Evolutionary conservation across 345 rosid genomes (phyloP).

Genomic region (Lepidium africanum): DNA sequence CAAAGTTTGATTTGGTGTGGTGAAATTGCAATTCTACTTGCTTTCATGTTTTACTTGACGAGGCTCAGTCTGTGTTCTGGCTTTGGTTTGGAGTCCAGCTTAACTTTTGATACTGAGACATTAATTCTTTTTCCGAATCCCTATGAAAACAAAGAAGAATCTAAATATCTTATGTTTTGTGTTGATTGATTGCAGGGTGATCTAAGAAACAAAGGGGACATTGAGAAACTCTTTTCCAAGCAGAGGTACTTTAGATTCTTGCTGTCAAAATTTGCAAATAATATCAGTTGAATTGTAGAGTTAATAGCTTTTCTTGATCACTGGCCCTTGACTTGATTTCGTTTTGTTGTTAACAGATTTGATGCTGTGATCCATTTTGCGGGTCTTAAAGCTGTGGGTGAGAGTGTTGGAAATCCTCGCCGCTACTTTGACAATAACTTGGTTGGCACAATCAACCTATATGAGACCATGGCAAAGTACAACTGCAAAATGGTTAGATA

Average conservation of each 20-base stretch:
- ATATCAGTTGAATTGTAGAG: not conserved
- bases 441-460: constrained; percentile 68
- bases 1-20: not conserved
- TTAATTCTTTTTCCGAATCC: not conserved
- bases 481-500: constrained; percentile 56
- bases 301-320: not conserved
- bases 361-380: constrained; percentile 97
- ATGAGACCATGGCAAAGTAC: constrained; percentile 64
- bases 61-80: not conserved
- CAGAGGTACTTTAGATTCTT: constrained; percentile 39
- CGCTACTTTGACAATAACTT: constrained; percentile 80
- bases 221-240: constrained; percentile 67
- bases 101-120: not conserved
- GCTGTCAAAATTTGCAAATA: not conserved
- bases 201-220: constrained; percentile 73
- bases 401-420: constrained; percentile 69
- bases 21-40: not conserved
- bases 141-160: not conserved
- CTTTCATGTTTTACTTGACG: not conserved
- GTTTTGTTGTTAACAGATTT: constrained; percentile 37
- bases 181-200: constrained; percentile 57
- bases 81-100: not conserved
- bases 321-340: not conserved
- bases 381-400: constrained; percentile 89
- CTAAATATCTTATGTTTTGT: not conserved